Percentiles rank a stretch among this genome's conserved stretches.
phyloP scores from a whole-genome alignment of 495 filamentous ascomycete genomes.

The Xanthoparmelia taractica region DNA sequence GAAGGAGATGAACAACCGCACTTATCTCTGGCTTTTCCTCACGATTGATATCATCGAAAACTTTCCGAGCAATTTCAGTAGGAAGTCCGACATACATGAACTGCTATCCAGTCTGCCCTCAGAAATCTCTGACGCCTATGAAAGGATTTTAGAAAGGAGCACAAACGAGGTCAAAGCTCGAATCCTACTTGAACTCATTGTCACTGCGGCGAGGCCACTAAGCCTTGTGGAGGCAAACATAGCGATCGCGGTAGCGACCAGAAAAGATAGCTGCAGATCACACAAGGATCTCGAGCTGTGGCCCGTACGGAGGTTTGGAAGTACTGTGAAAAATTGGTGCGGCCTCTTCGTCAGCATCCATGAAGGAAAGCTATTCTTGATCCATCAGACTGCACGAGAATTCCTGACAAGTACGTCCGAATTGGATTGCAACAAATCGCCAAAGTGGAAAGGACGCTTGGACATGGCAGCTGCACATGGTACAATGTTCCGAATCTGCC shows the following conservation, averaged over 20 bases:
- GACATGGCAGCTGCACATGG: too few species aligned
- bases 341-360: too few species aligned
- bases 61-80: constrained; percentile 21
- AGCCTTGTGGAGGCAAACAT: constrained; percentile 34
- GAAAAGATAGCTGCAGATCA: constrained; percentile 16
- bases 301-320: constrained; percentile 24
- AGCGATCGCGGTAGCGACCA: constrained; percentile 32
- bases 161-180: constrained; percentile 18
- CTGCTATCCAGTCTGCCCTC: constrained; percentile 28
- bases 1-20: constrained; percentile 35
- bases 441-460: too few species aligned
- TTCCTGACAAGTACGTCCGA: too few species aligned
- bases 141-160: constrained; percentile 30
- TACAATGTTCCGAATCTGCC: too few species aligned
- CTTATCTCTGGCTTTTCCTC: constrained; percentile 42
- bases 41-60: constrained; percentile 32
- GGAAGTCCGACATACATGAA: constrained; percentile 20
- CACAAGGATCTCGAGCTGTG: constrained; percentile 25
- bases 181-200: constrained; percentile 35
- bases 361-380: too few species aligned
- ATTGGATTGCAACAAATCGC: too few species aligned
- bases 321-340: too few species aligned
- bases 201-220: constrained; percentile 33
- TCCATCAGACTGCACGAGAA: too few species aligned
- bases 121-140: constrained; percentile 32